Conservation (phyloP, 2,329 filamentous ascomycete genomes). For the Trichoderma sp. region DNA sequence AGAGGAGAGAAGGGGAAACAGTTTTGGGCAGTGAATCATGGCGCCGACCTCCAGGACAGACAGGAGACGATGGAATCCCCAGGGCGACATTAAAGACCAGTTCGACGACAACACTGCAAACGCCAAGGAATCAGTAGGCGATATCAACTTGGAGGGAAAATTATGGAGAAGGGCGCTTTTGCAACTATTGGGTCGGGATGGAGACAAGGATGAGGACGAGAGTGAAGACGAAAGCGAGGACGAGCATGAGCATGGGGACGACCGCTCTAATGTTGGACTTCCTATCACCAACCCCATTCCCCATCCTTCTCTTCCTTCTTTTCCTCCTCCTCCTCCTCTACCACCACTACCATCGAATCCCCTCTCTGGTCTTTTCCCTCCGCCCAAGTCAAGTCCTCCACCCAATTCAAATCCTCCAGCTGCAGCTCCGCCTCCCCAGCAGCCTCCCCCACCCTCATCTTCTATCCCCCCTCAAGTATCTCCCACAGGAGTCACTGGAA, state of each 20-base stretch:
- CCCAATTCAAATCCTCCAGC: neutral
- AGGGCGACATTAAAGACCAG: neutral
- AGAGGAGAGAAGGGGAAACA: neutral
- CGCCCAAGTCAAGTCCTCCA: neutral
- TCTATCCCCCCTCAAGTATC: neutral
- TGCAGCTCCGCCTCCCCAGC: neutral
- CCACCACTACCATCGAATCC: neutral
- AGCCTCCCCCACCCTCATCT: neutral
- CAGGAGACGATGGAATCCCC: neutral
- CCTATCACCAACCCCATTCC: neutral
- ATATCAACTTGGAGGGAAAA: neutral
- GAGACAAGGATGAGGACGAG: neutral
- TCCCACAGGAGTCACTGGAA: neutral
- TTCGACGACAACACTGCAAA: neutral
- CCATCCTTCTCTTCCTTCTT: neutral
- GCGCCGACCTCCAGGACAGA: conserved; percentile 1
- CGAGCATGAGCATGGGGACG: neutral
- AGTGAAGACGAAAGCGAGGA: neutral
- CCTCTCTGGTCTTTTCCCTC: neutral
- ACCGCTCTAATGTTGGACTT: neutral
- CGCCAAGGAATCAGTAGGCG: neutral
- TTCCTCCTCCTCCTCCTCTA: neutral
- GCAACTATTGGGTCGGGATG: neutral
- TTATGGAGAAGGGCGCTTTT: neutral
- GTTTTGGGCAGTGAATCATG: neutral